These are phyloP conservation scores for Achaetomium macrosporum DNA, from an alignment of 2,329 filamentous ascomycete genomes.

Conservation along the genomic window DNA sequence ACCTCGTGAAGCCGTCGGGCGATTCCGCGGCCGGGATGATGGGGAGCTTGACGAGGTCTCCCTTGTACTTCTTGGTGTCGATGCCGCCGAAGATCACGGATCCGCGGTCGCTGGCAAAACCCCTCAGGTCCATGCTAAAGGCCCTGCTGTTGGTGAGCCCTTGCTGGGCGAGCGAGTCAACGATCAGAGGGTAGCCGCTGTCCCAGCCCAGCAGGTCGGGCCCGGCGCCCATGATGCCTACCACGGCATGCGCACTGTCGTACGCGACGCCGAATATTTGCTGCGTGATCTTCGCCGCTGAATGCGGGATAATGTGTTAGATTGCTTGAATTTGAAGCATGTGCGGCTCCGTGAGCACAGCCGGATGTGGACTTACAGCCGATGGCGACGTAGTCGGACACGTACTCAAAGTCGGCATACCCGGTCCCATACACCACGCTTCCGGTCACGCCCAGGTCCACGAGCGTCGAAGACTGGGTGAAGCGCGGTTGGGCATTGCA, in stretches of 20 bases:
- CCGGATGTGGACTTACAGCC: not conserved
- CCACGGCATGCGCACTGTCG: not conserved
- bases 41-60: not conserved
- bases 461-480: not conserved
- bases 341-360: no score
- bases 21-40: not conserved
- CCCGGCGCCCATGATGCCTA: constrained; percentile 3
- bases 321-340: no score
- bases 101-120: not conserved
- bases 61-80: not conserved
- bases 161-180: constrained; percentile 14
- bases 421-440: not conserved
- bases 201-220: not conserved
- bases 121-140: constrained; percentile 14
- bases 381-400: constrained; percentile 2
- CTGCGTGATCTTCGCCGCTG: constrained; percentile 7
- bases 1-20: not conserved
- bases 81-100: not conserved
- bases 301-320: not conserved
- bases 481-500: constrained; percentile 8
- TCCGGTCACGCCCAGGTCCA: not conserved
- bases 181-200: constrained; percentile 4
- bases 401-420: not conserved
- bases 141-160: constrained; percentile 13
- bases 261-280: constrained; percentile 10